phyloP scores from a whole-genome alignment of 768 basidiomycete species.

The Boletus vinaceobasis region DNA sequence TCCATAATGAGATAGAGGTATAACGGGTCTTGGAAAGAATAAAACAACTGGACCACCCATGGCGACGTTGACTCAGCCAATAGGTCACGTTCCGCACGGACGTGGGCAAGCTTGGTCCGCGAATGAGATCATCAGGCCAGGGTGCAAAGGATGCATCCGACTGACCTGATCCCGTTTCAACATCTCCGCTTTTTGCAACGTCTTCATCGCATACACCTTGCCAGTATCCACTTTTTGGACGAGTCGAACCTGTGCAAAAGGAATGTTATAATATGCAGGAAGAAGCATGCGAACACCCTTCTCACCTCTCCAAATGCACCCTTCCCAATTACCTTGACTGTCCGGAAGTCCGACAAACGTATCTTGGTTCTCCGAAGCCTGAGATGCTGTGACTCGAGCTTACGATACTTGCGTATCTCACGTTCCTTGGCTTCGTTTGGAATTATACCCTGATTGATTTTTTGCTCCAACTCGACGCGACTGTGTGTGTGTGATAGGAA shows the following conservation, averaged over 20 bases:
- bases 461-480: conserved; percentile 86
- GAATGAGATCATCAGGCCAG: conserved; percentile 4
- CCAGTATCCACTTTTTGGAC: conserved; percentile 97
- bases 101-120: conserved; percentile 78
- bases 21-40: conserved; percentile 94
- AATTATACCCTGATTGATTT: conserved; percentile 69
- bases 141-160: not conserved
- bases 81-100: conserved; percentile 95
- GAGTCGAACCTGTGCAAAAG: conserved; percentile 66
- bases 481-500: conserved; percentile 36
- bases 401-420: conserved; percentile 82
- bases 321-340: conserved; percentile 98
- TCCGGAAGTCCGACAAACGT: conserved; percentile 88
- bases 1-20: conserved; percentile 99
- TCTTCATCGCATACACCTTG: conserved; percentile 99
- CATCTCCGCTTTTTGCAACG: conserved; percentile 97
- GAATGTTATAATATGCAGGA: not conserved
- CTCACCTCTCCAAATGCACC: conserved; percentile 96
- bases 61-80: conserved; percentile 94
- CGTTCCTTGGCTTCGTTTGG: conserved; percentile 82
- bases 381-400: conserved; percentile 84
- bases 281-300: not conserved
- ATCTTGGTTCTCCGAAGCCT: conserved; percentile 93
- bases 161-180: conserved; percentile 96
- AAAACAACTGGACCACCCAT: conserved; percentile 97